Conservation (phyloP, 1,284 basidiomycete species). For the Cryptococcus depauperatus region DNA sequence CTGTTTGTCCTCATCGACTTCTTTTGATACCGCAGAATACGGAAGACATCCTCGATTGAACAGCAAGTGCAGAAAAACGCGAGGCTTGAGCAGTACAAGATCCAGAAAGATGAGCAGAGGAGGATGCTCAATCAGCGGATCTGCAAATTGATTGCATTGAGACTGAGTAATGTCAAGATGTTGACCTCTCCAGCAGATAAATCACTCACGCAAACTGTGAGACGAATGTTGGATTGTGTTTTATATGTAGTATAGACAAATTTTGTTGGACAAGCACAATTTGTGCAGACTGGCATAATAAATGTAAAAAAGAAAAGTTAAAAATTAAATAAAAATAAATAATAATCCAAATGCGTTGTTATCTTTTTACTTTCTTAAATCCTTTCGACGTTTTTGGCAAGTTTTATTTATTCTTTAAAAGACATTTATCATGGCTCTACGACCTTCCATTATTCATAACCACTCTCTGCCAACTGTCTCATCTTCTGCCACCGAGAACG, state of each 20-base stretch:
- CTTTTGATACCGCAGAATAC: constrained; percentile 13
- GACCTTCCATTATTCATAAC: too few species aligned
- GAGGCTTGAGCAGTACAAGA: constrained; percentile 74
- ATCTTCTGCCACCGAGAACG: constrained; percentile 1
- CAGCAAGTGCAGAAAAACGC: constrained; percentile 79
- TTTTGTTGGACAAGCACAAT: constrained; percentile 58
- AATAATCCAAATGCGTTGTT: not conserved
- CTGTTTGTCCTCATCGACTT: not conserved
- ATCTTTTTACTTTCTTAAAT: constrained; percentile 9
- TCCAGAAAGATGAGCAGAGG: constrained; percentile 68
- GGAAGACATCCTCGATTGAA: constrained; percentile 72
- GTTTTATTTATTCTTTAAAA: constrained; percentile 10
- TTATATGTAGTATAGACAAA: constrained; percentile 78
- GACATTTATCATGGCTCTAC: too few species aligned
- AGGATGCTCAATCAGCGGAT: constrained; percentile 86
- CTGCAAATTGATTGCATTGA: constrained; percentile 64
- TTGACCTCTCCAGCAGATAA: not conserved
- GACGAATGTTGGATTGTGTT: constrained; percentile 69
- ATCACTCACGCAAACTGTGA: constrained; percentile 67
- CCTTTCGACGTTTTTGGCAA: constrained; percentile 8
- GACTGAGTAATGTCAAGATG: constrained; percentile 40
- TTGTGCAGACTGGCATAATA: constrained; percentile 75
- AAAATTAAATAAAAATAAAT: not conserved
- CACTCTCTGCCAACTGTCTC: not conserved
- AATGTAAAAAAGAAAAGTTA: not conserved